These are phyloP conservation scores for Rhizophora apiculata DNA, from an alignment of 345 rosid species.

Conservation along the genomic window DNA sequence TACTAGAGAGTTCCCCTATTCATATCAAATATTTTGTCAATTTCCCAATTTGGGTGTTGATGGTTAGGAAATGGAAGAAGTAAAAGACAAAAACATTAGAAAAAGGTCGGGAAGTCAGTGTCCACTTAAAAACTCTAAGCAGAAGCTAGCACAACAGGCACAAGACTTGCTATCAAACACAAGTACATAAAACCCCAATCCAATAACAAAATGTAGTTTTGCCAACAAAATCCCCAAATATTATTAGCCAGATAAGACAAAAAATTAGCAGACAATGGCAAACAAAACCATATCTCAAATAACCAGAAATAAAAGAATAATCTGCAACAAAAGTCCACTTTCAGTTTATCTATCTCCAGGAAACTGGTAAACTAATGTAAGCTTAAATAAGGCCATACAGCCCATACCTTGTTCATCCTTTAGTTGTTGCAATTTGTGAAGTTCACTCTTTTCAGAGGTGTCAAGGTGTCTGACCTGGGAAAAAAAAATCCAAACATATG, in stretches of 20 bases:
- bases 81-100: not conserved
- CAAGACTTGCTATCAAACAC: not conserved
- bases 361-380: not conserved
- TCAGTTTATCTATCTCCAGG: not conserved
- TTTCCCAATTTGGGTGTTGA: not conserved
- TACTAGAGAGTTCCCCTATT: slow-evolving; percentile 93
- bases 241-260: too few relatives aligned
- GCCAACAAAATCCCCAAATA: too few relatives aligned
- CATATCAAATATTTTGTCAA: not conserved
- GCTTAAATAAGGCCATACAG: not conserved
- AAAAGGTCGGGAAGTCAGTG: not conserved
- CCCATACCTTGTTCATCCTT: slow-evolving; percentile 97
- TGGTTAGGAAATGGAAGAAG: not conserved
- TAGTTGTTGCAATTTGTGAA: slow-evolving; percentile 94
- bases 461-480: slow-evolving; percentile 95
- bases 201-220: not conserved
- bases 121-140: not conserved
- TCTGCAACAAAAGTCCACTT: too few relatives aligned
- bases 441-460: slow-evolving; percentile 98
- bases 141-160: not conserved
- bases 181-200: not conserved
- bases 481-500: slow-evolving; percentile 13
- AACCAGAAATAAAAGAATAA: too few relatives aligned
- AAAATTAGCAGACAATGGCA: too few relatives aligned
- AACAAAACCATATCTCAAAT: too few relatives aligned